These are phyloP conservation scores for Stagonosporopsis vannaccii DNA, from an alignment of 2,329 filamentous ascomycete species.

Conservation along the genomic window DNA sequence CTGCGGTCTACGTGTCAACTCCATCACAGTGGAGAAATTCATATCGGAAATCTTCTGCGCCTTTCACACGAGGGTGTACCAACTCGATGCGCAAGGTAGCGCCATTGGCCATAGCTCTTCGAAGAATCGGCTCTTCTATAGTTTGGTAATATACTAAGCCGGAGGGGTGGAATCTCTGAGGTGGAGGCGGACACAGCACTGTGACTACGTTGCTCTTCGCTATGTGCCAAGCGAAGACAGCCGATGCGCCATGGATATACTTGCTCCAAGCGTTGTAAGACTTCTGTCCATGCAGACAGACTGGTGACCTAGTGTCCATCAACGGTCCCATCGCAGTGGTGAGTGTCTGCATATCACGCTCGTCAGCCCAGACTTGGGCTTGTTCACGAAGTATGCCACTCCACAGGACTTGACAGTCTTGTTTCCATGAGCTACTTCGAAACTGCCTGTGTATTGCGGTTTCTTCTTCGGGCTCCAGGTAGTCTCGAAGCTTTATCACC, in stretches of 20 bases:
- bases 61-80: conserved; percentile 34
- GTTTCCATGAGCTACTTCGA: conserved; percentile 14
- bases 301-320: conserved; percentile 24
- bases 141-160: conserved; percentile 33
- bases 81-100: conserved; percentile 30
- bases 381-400: conserved; percentile 29
- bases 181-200: conserved; percentile 36
- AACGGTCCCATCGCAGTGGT: conserved; percentile 36
- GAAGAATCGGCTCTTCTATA: conserved; percentile 33
- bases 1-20: conserved; percentile 20
- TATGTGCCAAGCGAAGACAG: conserved; percentile 36
- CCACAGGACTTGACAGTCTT: conserved; percentile 36
- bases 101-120: conserved; percentile 20
- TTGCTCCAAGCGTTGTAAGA: conserved; percentile 17
- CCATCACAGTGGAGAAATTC: conserved; percentile 34
- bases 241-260: conserved; percentile 34
- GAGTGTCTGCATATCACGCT: conserved; percentile 34
- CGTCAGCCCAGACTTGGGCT: conserved; percentile 35
- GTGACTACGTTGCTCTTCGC: conserved; percentile 25
- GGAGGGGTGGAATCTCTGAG: conserved; percentile 34
- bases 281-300: conserved; percentile 18
- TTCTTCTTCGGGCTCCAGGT: conserved; percentile 26
- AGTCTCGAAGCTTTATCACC: conserved; percentile 8
- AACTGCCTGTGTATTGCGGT: conserved; percentile 24
- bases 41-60: conserved; percentile 34